phyloP scores from a whole-genome alignment of 345 rosid genomes.

The Clausena lansium region DNA sequence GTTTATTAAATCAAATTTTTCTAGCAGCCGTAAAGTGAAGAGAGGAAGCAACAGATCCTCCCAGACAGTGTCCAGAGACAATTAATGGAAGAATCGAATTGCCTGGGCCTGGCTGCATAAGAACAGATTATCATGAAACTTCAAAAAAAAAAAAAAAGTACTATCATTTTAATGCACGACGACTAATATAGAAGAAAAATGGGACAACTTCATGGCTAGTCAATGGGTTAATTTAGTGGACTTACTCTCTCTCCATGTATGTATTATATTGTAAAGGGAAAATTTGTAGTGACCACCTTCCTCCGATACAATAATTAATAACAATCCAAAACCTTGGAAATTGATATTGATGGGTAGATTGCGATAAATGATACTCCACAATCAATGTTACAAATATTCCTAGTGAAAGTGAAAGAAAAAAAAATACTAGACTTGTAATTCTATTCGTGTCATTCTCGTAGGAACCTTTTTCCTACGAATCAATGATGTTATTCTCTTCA shows the following conservation, averaged over 20 bases:
- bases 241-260: not conserved
- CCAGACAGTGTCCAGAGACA: conserved; percentile 53
- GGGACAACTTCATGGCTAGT: not conserved
- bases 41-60: conserved; percentile 75
- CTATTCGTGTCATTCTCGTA: too few species aligned
- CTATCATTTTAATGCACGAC: too few species aligned
- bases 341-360: too few species aligned
- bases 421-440: too few species aligned
- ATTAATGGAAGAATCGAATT: conserved; percentile 27
- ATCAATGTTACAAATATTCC: too few species aligned
- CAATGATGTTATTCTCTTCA: not conserved
- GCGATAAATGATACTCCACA: too few species aligned
- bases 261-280: not conserved
- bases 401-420: too few species aligned
- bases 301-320: too few species aligned
- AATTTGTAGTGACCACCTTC: too few species aligned
- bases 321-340: too few species aligned
- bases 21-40: conserved; percentile 57
- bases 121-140: not conserved
- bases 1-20: too few species aligned
- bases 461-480: not conserved
- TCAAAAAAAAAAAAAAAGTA: too few species aligned
- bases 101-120: not conserved
- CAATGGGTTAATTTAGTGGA: not conserved
- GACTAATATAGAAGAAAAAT: not conserved